Percentiles rank a stretch among this genome's conserved stretches.
Evolutionary conservation across 495 filamentous ascomycete species (phyloP).

Genomic region (Hypoxylon perforatum): DNA sequence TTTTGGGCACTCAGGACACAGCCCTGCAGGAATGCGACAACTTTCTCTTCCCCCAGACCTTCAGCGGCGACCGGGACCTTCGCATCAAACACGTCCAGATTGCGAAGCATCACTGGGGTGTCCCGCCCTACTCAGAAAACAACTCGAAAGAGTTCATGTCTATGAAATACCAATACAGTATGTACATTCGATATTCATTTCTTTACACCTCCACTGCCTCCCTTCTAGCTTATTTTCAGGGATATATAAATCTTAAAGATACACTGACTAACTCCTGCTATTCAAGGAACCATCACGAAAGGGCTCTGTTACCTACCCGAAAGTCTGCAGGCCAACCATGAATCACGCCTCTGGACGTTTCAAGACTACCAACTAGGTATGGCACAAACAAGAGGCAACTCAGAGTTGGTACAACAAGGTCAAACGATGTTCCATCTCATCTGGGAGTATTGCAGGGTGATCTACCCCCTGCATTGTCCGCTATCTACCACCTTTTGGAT

Average conservation of each 20-base stretch:
- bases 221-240: too few relatives aligned
- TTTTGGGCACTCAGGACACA: background rate
- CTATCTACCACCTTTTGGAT: slow-evolving; percentile 10
- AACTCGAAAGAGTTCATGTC: too few relatives aligned
- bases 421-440: slow-evolving; percentile 1
- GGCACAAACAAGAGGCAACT: background rate
- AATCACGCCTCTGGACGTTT: slow-evolving; percentile 19
- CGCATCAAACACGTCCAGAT: too few relatives aligned
- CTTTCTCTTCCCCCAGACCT: background rate
- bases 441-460: slow-evolving; percentile 6
- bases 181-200: too few relatives aligned
- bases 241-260: too few relatives aligned
- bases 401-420: too few relatives aligned
- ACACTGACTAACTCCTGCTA: background rate
- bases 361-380: slow-evolving; percentile 1
- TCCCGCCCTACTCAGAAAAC: too few relatives aligned
- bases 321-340: slow-evolving; percentile 12
- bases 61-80: background rate
- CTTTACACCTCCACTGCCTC: too few relatives aligned
- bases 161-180: too few relatives aligned
- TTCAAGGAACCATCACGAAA: background rate
- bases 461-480: slow-evolving; percentile 13
- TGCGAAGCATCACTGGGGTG: too few relatives aligned
- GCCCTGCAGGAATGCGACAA: background rate
- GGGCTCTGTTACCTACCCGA: background rate